phyloP scores from a whole-genome alignment of 2,329 filamentous ascomycete genomes.

The Colletotrichum tamarilloi region DNA sequence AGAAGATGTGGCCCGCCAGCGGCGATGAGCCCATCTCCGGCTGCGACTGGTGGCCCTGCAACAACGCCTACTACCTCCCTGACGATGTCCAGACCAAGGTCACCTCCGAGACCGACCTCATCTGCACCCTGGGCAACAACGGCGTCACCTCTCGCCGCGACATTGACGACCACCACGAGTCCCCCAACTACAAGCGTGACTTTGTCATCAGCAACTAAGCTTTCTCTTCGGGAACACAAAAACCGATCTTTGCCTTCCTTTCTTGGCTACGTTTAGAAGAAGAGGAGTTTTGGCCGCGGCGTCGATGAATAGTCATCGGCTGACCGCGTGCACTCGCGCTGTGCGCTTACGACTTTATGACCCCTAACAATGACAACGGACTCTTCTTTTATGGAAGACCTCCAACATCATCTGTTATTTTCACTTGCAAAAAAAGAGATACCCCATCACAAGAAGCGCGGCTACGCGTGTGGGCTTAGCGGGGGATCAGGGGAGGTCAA shows the following conservation, averaged over 20 bases:
- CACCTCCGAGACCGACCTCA: slow-evolving; percentile 59
- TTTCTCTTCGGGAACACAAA: background rate
- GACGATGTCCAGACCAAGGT: slow-evolving; percentile 68
- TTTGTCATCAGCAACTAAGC: slow-evolving; percentile 47
- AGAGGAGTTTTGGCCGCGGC: background rate
- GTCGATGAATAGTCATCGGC: background rate
- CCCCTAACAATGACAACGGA: slow-evolving; percentile 5
- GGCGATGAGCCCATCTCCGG: slow-evolving; percentile 56
- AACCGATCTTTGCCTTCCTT: background rate
- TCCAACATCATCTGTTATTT: slow-evolving; percentile 6
- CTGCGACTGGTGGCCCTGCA: slow-evolving; percentile 63
- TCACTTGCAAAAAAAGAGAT: slow-evolving; percentile 19
- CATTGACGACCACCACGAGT: slow-evolving; percentile 27
- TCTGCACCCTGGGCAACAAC: slow-evolving; percentile 60
- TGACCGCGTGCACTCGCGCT: slow-evolving; percentile 10
- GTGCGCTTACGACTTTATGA: slow-evolving; percentile 34
- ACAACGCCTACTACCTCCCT: slow-evolving; percentile 63
- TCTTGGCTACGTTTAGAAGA: background rate
- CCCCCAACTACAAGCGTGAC: slow-evolving; percentile 43
- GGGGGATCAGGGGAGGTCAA: background rate
- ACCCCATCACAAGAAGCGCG: slow-evolving; percentile 18
- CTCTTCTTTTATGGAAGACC: background rate
- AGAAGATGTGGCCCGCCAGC: slow-evolving; percentile 62
- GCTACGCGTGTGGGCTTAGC: slow-evolving; percentile 6
- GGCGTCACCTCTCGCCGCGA: slow-evolving; percentile 40